Evolutionary conservation across 768 basidiomycete genomes (phyloP), one percentile per base, ranked within the genome.

Genomic region (Lentinula sp.): DNA sequence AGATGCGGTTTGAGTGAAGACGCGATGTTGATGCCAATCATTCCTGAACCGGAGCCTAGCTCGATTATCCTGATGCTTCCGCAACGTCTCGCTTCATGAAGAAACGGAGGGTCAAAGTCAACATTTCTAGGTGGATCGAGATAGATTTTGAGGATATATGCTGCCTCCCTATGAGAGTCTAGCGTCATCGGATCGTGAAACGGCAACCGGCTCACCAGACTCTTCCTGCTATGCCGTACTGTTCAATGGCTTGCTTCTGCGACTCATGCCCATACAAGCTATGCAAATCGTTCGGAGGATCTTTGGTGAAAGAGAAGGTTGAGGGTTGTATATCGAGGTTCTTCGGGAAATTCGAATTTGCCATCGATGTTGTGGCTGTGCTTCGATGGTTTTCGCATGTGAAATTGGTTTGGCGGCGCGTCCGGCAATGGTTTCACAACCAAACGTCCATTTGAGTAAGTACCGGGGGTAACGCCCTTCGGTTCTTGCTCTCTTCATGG

Each of bases 191-290:
- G 49, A 65, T 69, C 52, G 37, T 8, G 67, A 69, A 31, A 61
- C 55, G 42, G 65, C 60, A 55, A 68, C 63, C 56, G 57, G 64
- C 68, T 76, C 77, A 90, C 93, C 92, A 94, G 51, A 95, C 85
- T 71, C 89, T 79, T 35, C 91, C 90, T 7, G 91, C 93, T 60
- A 95, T 94, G 4, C 92, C 91, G 69, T 88, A 93, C 65, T 75
- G 75, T 15, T 77, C 72, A 58, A 94, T 94, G 5, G 88, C 84
- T 15, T 76, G 70, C 60, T 74, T 74, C 70, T 89, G 89, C 49
- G 62, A 61, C 2, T 43, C 16, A 28, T 65, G 53, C n/a, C 59
- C 54, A 28, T 62, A 69, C 1, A 23, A 43, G 3, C 39, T 56
- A 4, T 51, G 50, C 18, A 31, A 34, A 42, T 15, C 18, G 2